Conservation (phyloP, 75 land plant species). For the Adiantum capillusveneris region DNA sequence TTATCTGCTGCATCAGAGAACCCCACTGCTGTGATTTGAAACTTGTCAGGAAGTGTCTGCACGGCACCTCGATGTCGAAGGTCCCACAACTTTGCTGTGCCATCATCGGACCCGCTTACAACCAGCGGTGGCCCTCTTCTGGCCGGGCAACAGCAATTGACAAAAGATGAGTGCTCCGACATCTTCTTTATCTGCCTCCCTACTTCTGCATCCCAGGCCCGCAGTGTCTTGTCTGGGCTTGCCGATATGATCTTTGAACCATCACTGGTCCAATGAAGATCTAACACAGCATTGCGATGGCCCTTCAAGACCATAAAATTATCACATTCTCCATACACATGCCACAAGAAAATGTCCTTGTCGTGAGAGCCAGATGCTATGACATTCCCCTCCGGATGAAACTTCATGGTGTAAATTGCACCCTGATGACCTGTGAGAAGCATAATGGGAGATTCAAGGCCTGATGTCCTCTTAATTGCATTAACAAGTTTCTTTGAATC, state of each 20-base stretch:
- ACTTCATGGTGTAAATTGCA: slow-evolving; percentile 87
- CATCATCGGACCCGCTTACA: slow-evolving; percentile 97
- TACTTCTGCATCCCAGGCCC: slow-evolving; percentile 95
- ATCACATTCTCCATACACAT: slow-evolving; percentile 90
- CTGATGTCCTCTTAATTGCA: slow-evolving; percentile 71
- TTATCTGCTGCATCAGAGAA: slow-evolving; percentile 95
- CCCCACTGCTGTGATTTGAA: slow-evolving; percentile 85
- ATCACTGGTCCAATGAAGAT: slow-evolving; percentile 90
- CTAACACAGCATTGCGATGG: slow-evolving; percentile 88
- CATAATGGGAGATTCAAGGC: slow-evolving; percentile 89
- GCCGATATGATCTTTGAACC: slow-evolving; percentile 84
- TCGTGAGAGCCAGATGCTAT: slow-evolving; percentile 96
- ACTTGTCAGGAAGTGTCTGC: slow-evolving; percentile 91
- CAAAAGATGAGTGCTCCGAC: slow-evolving; percentile 87
- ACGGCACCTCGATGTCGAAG: slow-evolving; percentile 89
- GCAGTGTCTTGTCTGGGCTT: slow-evolving; percentile 87
- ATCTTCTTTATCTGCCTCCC: slow-evolving; percentile 94
- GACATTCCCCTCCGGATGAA: slow-evolving; percentile 79
- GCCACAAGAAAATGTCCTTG: slow-evolving; percentile 85
- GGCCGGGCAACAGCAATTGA: slow-evolving; percentile 84
- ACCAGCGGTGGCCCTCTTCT: slow-evolving; percentile 87
- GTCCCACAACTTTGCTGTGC: slow-evolving; percentile 96
- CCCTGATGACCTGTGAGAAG: slow-evolving; percentile 87
- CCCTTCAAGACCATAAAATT: slow-evolving; percentile 95
- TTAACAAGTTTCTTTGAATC: slow-evolving; percentile 16